A percentile compares a stretch with the other conserved stretches of the same genome.
Conservation (phyloP, 1,284 basidiomycete species). For the Malassezia obtusa region DNA sequence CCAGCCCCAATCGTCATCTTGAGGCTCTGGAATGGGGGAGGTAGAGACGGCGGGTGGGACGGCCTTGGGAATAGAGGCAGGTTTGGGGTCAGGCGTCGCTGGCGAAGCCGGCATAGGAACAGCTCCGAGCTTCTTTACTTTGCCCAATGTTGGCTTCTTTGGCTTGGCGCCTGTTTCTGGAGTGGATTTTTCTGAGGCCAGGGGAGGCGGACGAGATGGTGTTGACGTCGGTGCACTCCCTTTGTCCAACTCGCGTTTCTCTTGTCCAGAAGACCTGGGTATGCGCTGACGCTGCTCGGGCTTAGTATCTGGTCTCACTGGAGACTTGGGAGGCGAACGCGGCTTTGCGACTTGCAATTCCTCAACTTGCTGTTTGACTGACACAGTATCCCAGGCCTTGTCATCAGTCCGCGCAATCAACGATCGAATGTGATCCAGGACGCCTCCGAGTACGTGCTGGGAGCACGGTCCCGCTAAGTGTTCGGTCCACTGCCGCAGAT, state of each 20-base stretch:
- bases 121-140: slow-evolving; percentile 9
- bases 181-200: no score
- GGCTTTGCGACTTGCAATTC: neutral
- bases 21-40: neutral
- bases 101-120: neutral
- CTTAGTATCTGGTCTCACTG: no score
- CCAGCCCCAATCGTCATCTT: slow-evolving; percentile 14
- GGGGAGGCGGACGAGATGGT: no score
- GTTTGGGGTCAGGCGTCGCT: neutral
- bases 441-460: slow-evolving; percentile 2
- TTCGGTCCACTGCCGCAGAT: slow-evolving; percentile 7
- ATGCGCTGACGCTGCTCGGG: no score
- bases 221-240: no score
- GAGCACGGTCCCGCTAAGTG: neutral
- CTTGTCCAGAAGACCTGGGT: no score
- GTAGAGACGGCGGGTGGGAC: neutral
- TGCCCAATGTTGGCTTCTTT: slow-evolving; percentile 9
- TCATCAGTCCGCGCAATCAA: neutral
- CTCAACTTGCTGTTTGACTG: neutral
- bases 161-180: slow-evolving; percentile 1
- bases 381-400: slow-evolving; percentile 4
- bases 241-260: no score
- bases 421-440: slow-evolving; percentile 3
- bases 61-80: neutral
- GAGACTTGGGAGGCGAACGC: neutral